Evolutionary conservation across 192 early-diverging fungal species (phyloP).

Genomic region (Rhizoclosmatium sp.): DNA sequence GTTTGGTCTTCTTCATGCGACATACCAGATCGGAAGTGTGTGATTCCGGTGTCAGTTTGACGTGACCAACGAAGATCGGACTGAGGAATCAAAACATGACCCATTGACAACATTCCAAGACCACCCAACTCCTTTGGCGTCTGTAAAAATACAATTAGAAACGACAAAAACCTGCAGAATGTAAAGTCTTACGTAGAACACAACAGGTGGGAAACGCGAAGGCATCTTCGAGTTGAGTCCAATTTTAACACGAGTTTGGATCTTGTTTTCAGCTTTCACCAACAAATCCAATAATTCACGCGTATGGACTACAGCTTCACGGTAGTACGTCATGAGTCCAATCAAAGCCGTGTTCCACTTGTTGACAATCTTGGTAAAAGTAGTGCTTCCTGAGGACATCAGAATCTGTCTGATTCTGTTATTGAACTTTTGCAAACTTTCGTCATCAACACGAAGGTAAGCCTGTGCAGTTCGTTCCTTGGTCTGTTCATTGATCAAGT

Average conservation of each 20-base stretch:
- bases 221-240: conserved; percentile 99
- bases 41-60: conserved; percentile 95
- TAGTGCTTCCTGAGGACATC: conserved; percentile 96
- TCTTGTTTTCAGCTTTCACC: conserved; percentile 98
- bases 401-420: conserved; percentile 97
- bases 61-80: conserved; percentile 96
- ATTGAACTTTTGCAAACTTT: conserved; percentile 89
- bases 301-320: conserved; percentile 97
- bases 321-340: conserved; percentile 97
- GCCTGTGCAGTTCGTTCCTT: conserved; percentile 99
- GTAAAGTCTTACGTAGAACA: conserved; percentile 64
- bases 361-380: conserved; percentile 98
- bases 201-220: conserved; percentile 93
- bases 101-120: conserved; percentile 99
- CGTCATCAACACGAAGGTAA: conserved; percentile 95
- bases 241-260: conserved; percentile 99
- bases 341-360: conserved; percentile 84
- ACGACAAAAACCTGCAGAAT: not conserved
- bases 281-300: conserved; percentile 95
- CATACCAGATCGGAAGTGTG: conserved; percentile 99
- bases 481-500: conserved; percentile 93
- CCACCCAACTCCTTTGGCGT: conserved; percentile 95
- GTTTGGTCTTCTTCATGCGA: conserved; percentile 95
- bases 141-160: conserved; percentile 49
- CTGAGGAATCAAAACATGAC: conserved; percentile 97